Base-by-base conservation (phyloP, 257 asterid species). In the Solanum phureja region DNA sequence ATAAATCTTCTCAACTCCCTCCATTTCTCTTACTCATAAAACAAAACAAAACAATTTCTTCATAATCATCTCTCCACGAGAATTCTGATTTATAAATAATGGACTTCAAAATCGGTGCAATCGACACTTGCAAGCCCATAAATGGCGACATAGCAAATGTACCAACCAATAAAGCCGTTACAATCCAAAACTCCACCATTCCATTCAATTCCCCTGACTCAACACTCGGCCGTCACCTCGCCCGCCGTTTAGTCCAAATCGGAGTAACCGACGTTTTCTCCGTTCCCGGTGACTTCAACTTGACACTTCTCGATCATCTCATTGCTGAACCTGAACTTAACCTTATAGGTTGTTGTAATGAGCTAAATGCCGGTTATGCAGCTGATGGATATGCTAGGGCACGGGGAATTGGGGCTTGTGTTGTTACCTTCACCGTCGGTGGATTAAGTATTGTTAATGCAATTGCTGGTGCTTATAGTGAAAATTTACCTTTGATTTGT, bases 381-480 rank as follows among this genome's bases (percentile, higher is more conserved):
- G 98, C 98, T 23, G 98, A 95, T 56, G 98, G 98, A 3, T 95
- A 91, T 87, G 98, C 98, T 49, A 92, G 98, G 90, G 93, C 95
- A n/a, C 95, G 98, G 1, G 96, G 98, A 11, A 97, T 94, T 64
- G 98, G 98, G 34, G 98, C 98, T 6, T 95, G 98, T 90, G 98
- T 87, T 6, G 96, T 94, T 42, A 95, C 98, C 2, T 95, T 95
- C 23, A 94, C 98, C 1, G 98, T 95, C 16, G 98, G 98, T 7
- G 98, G 98, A 6, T 87, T 95, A 85, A 94, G 98, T 72, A 95
- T 94, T 4, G 85, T 95, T 86, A 95, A 95, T 89, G 98, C 98
- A 34, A 94, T 95, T 27, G 98, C 98, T 73, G 98, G 98, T 56
- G 98, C 98, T 27, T 94, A 93, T 91, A 95, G 98, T 84, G 98